Evolutionary conservation across 1,139 yeast species (phyloP).

Genomic region (Pichiaceae sp.): DNA sequence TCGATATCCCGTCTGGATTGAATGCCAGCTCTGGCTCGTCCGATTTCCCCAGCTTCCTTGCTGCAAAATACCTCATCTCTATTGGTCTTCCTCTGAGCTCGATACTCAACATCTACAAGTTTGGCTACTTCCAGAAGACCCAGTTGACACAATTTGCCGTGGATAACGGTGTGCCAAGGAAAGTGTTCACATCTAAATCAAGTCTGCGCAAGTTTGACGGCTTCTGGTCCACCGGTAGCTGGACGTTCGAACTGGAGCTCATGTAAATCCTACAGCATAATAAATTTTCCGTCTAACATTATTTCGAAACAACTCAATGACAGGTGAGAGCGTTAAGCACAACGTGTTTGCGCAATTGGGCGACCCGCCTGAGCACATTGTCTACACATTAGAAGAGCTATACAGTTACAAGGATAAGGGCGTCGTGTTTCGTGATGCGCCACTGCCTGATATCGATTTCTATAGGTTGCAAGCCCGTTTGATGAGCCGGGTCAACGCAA

Average conservation of each 20-base stretch:
- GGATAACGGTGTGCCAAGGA: conserved; percentile 65
- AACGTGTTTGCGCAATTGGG: conserved; percentile 11
- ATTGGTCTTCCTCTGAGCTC: conserved; percentile 72
- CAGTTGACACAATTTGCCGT: conserved; percentile 51
- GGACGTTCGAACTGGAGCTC: conserved; percentile 14
- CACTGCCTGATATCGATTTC: conserved; percentile 15
- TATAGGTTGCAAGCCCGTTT: conserved; percentile 12
- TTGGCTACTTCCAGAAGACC: conserved; percentile 30
- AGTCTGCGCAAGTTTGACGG: conserved; percentile 35
- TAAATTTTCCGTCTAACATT: not conserved
- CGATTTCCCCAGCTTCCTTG: conserved; percentile 19
- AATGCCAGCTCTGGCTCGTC: conserved; percentile 76
- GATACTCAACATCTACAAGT: conserved; percentile 47
- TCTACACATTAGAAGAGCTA: conserved; percentile 13
- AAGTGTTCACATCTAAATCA: conserved; percentile 28
- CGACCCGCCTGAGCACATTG: conserved; percentile 3
- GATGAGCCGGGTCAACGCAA: not conserved
- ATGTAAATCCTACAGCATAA: conserved; percentile 5
- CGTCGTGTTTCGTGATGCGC: conserved; percentile 9
- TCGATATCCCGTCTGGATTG: conserved; percentile 79
- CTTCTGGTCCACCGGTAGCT: conserved; percentile 32
- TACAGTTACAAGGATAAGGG: conserved; percentile 8
- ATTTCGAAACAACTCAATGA: not conserved
- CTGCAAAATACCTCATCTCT: conserved; percentile 53
- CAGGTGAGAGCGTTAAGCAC: conserved; percentile 2